phyloP scores from a whole-genome alignment of 345 rosid species.

The Brassica cretica region DNA sequence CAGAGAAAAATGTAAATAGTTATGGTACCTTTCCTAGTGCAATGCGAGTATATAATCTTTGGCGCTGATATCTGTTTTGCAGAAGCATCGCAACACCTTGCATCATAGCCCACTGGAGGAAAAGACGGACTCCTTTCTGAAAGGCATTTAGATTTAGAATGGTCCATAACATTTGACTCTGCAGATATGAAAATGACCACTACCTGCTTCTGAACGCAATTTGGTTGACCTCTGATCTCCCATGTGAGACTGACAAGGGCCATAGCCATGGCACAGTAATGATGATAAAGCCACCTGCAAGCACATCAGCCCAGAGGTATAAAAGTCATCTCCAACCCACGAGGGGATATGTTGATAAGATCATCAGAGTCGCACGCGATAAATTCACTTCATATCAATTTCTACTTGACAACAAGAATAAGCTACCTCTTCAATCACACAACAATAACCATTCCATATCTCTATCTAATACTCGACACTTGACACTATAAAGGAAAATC shows the following conservation, averaged over 20 bases:
- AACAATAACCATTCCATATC: conserved; percentile 3
- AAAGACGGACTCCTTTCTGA: conserved; percentile 95
- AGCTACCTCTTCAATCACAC: conserved; percentile 4
- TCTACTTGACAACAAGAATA: conserved; percentile 16
- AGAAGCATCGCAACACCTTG: conserved; percentile 99
- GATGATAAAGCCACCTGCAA: conserved; percentile 98
- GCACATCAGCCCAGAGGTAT: conserved; percentile 22
- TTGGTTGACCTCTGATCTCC: conserved; percentile 96
- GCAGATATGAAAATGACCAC: conserved; percentile 25
- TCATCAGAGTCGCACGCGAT: not conserved
- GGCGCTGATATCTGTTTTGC: conserved; percentile 98
- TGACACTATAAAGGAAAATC: not conserved
- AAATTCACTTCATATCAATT: not conserved
- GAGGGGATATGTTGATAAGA: not conserved
- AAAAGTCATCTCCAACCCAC: not conserved
- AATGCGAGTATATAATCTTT: conserved; percentile 96
- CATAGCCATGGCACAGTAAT: conserved; percentile 93
- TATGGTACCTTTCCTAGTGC: conserved; percentile 86
- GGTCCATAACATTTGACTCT: not conserved
- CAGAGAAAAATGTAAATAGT: not conserved
- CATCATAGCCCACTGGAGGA: conserved; percentile 99
- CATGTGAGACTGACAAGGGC: conserved; percentile 98
- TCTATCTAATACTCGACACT: not conserved
- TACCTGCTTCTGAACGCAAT: conserved; percentile 97
- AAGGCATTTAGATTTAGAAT: conserved; percentile 25